Evolutionary conservation across 2,329 filamentous ascomycete genomes (phyloP).

Genomic region (Chrysosphaeria jannelii): DNA sequence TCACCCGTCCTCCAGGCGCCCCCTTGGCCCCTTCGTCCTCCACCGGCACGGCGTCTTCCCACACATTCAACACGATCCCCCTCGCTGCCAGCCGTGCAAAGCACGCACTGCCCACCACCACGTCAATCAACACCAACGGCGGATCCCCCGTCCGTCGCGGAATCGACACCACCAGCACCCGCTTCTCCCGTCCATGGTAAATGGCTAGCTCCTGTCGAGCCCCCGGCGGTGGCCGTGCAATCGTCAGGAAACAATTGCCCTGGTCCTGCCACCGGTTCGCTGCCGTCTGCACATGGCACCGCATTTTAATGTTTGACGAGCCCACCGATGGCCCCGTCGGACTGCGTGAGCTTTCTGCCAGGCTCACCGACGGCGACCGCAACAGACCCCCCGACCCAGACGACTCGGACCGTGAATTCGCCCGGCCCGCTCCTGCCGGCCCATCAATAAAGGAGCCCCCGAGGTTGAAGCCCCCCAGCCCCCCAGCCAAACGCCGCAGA

Average conservation of each 20-base stretch:
- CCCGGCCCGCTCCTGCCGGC: conserved; percentile 16
- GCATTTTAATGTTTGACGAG: conserved; percentile 56
- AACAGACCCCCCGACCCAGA: conserved; percentile 14
- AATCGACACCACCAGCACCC: conserved; percentile 48
- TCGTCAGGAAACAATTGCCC: conserved; percentile 56
- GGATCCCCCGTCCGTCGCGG: conserved; percentile 25
- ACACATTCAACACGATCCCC: conserved; percentile 69
- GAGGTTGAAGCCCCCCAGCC: conserved; percentile 40
- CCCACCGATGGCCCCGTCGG: too few relatives aligned
- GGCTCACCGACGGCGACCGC: conserved; percentile 25
- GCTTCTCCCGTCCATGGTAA: conserved; percentile 47
- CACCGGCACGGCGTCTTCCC: conserved; percentile 33
- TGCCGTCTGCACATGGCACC: conserved; percentile 52
- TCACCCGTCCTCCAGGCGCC: conserved; percentile 21
- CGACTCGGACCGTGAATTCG: conserved; percentile 17
- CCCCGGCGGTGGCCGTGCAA: conserved; percentile 41
- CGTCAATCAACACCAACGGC: conserved; percentile 43
- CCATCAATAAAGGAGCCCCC: conserved; percentile 44
- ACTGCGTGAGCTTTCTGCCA: conserved; percentile 17
- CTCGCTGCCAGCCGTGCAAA: conserved; percentile 61
- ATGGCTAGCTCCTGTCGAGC: conserved; percentile 26
- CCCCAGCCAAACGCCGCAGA: conserved; percentile 46
- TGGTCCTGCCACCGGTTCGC: conserved; percentile 71
- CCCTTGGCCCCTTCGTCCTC: conserved; percentile 21
- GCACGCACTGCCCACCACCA: conserved; percentile 54